phyloP scores from a whole-genome alignment of 2,329 filamentous ascomycete species.

The Paraphaeosphaeria minitans region DNA sequence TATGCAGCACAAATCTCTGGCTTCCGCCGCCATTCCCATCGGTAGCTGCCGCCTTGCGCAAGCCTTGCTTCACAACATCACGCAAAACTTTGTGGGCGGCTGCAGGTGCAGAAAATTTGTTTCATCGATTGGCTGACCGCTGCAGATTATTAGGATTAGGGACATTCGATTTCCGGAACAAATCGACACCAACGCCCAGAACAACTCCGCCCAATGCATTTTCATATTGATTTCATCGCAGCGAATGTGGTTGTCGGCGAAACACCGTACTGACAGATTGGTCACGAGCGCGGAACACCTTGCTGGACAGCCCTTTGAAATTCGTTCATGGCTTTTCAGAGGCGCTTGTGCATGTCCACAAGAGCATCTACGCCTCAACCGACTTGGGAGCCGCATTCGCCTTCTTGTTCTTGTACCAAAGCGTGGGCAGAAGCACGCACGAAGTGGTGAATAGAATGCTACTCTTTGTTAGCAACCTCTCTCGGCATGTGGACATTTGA shows the following conservation, averaged over 20 bases:
- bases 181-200: constrained; percentile 15
- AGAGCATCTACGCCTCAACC: constrained; percentile 34
- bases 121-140: constrained; percentile 11
- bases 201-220: constrained; percentile 18
- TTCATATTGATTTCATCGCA: constrained; percentile 11
- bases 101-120: constrained; percentile 11
- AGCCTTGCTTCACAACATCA: constrained; percentile 1
- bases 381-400: constrained; percentile 43
- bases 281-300: constrained; percentile 17
- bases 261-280: constrained; percentile 23
- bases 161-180: constrained; percentile 41
- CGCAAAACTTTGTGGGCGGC: not conserved
- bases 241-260: constrained; percentile 9
- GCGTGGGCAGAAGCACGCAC: constrained; percentile 51
- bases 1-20: constrained; percentile 20
- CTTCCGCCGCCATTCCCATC: constrained; percentile 4
- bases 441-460: constrained; percentile 55
- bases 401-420: constrained; percentile 58
- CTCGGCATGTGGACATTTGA: not conserved
- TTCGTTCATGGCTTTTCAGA: not conserved
- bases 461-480: constrained; percentile 17
- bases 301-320: not conserved
- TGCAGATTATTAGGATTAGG: constrained; percentile 36
- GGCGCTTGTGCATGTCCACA: not conserved
- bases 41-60: constrained; percentile 16